Evolutionary conservation across 257 asterid genomes (phyloP).

Genomic region (Ballota nigra): DNA sequence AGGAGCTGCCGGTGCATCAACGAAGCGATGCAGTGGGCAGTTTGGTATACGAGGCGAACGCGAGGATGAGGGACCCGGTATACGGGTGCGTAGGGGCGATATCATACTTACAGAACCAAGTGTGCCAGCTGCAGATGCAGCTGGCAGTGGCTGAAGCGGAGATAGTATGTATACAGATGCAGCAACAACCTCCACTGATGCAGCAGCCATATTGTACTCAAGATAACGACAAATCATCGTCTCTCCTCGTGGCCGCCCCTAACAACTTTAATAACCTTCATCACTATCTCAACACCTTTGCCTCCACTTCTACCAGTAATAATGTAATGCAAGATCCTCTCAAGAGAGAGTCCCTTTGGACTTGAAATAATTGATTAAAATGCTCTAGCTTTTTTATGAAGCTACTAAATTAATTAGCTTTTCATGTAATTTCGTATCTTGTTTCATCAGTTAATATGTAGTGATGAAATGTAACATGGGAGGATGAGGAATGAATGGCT

Average conservation of each 20-base stretch:
- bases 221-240: slow-evolving; percentile 40
- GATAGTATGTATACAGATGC: slow-evolving; percentile 85
- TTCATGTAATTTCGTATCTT: neutral
- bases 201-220: slow-evolving; percentile 1
- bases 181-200: slow-evolving; percentile 34
- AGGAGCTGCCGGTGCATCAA: slow-evolving; percentile 82
- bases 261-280: slow-evolving; percentile 59
- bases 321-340: slow-evolving; percentile 75
- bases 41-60: slow-evolving; percentile 83
- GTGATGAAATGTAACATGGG: neutral
- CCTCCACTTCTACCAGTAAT: slow-evolving; percentile 40
- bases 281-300: slow-evolving; percentile 53
- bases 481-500: neutral
- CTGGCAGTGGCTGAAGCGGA: slow-evolving; percentile 84
- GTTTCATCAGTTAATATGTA: neutral
- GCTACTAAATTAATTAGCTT: too few species aligned
- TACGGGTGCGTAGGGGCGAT: slow-evolving; percentile 93
- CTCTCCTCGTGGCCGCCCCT: too few species aligned
- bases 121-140: slow-evolving; percentile 80
- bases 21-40: slow-evolving; percentile 86
- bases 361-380: slow-evolving; percentile 26
- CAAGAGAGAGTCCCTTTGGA: slow-evolving; percentile 90
- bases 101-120: slow-evolving; percentile 77
- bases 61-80: slow-evolving; percentile 82
- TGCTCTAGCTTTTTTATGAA: neutral